Evolutionary conservation across 2,329 filamentous ascomycete species (phyloP).

Genomic region (Zelopaecilomyces penicillatus): DNA sequence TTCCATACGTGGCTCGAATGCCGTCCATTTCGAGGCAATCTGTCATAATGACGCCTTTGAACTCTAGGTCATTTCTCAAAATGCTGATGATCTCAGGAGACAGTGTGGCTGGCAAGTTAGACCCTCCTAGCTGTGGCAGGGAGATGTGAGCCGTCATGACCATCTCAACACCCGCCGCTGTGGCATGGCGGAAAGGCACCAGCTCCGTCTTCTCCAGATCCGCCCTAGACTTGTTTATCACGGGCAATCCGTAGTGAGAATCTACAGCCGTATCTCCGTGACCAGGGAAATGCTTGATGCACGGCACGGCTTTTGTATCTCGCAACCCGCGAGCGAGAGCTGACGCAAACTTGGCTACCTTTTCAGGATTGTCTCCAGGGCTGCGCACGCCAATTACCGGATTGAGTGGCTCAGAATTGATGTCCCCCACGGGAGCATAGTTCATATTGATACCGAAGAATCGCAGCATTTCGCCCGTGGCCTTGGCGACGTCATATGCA

Average conservation of each 20-base stretch:
- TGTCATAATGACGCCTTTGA: conserved; percentile 16
- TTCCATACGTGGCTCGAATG: conserved; percentile 16
- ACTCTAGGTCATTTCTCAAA: conserved; percentile 15
- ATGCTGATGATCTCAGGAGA: conserved; percentile 16
- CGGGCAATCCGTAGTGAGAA: conserved; percentile 18
- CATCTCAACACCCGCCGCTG: conserved; percentile 16
- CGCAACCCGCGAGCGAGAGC: conserved; percentile 15
- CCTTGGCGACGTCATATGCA: conserved; percentile 12
- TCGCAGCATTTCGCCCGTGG: conserved; percentile 14
- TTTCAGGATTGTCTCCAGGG: conserved; percentile 15
- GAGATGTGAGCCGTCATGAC: conserved; percentile 21
- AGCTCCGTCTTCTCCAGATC: conserved; percentile 16
- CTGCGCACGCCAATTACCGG: conserved; percentile 19
- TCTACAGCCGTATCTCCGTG: conserved; percentile 19
- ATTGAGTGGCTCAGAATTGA: conserved; percentile 19
- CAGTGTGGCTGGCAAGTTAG: conserved; percentile 14
- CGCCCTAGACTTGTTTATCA: conserved; percentile 15
- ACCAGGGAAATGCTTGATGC: conserved; percentile 20
- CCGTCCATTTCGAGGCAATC: conserved; percentile 21
- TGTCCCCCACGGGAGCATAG: conserved; percentile 18
- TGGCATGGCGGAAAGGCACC: conserved; percentile 14
- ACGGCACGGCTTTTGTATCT: conserved; percentile 13
- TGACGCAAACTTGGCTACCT: conserved; percentile 12
- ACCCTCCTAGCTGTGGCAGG: conserved; percentile 14
- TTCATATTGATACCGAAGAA: conserved; percentile 22